Base-by-base conservation (phyloP, 75 land plant species). In the Ceratopteris richardii region DNA sequence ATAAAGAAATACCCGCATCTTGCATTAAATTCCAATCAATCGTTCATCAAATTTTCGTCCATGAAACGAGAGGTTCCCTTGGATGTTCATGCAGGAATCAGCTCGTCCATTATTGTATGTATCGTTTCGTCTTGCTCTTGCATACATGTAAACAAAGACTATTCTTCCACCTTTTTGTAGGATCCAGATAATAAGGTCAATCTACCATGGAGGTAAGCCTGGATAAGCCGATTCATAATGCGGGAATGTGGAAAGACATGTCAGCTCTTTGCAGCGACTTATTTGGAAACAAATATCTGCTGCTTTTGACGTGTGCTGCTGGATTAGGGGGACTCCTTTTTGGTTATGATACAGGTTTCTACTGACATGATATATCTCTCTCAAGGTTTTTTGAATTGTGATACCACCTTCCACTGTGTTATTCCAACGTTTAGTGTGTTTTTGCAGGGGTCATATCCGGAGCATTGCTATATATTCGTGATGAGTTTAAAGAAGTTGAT, bases 321-420 rank as follows among this genome's bases (percentile, higher is more conserved):
- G 92, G 92, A 0, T 61, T 87, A 24, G 91, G 92, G 12, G 92
- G 92, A 27, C 72, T 87, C 19, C 77, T 87, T 41, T 87, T 87
- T 46, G 92, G 92, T 44, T 87, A 87, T 50, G 92, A 87, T 39
- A 87, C 92, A 40, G 92, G 91, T 87, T 62, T 33, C 37, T 3
- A 4, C 37, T 33, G n/a, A n/a, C n/a, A n/a, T n/a, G n/a, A n/a
- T n/a, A n/a, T n/a, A n/a, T n/a, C n/a, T n/a, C n/a, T n/a, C n/a
- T n/a, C n/a, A n/a, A n/a, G n/a, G n/a, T n/a, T 14, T 40, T 40
- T 9, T 40, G 42, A 40, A 40, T 9, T 40, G 42, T 14, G 14
- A 14, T 40, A 40, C 42, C 11, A 10, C 7, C 11, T 7, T 12
- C 11, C 11, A 7, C 10, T 9, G 6, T 18, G 19, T 18, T 23